Evolutionary conservation across 495 filamentous ascomycete species (phyloP).

Genomic region (Aspergillus panamensis): DNA sequence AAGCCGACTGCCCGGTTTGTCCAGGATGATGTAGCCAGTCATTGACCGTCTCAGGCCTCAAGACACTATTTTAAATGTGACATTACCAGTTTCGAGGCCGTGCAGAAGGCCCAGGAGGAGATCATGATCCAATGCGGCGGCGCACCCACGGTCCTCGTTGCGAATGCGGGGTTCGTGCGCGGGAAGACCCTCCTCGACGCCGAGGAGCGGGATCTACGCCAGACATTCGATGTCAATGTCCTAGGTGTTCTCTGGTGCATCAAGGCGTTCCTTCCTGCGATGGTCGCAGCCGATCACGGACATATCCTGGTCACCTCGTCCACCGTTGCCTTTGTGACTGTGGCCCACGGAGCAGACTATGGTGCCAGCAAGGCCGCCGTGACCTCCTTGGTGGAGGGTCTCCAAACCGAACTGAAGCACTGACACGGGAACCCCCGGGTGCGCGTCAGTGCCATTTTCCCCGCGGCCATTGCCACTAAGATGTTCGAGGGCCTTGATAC

Average conservation of each 20-base stretch:
- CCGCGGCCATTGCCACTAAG: neutral
- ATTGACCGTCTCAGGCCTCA: neutral
- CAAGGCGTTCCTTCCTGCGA: neutral
- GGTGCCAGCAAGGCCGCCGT: neutral
- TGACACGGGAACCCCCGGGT: neutral
- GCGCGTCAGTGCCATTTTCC: neutral
- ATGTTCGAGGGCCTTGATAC: neutral
- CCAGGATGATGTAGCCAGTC: neutral
- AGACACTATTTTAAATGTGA: neutral
- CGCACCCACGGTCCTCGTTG: neutral
- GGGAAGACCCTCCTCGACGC: neutral
- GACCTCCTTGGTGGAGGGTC: neutral
- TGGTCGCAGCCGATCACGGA: neutral
- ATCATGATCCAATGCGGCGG: neutral
- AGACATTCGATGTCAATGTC: neutral
- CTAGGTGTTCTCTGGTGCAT: neutral
- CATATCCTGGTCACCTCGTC: neutral
- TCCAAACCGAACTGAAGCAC: neutral
- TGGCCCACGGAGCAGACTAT: neutral
- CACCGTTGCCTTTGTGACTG: neutral
- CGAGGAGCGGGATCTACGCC: neutral
- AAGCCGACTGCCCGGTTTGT: neutral
- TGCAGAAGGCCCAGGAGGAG: neutral
- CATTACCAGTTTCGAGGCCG: neutral
- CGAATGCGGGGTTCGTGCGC: neutral